A percentile compares a stretch with the other conserved stretches of the same genome.
phyloP scores from a whole-genome alignment of 148 eudicot genomes.

The Dianthus caryophyllus region DNA sequence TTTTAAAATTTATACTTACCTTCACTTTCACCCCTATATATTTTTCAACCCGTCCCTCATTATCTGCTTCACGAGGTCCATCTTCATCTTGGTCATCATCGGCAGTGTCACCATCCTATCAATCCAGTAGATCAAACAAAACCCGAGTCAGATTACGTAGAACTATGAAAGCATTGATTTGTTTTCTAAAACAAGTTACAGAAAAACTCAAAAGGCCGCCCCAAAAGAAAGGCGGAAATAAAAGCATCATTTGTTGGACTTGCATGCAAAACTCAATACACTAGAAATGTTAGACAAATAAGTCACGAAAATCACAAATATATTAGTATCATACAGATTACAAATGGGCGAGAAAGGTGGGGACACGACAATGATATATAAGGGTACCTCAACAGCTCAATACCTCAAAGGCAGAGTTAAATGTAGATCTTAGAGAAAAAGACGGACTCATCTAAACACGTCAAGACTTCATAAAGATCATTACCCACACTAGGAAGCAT shows the following conservation, averaged over 20 bases:
- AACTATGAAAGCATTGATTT: background rate
- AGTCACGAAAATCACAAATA: background rate
- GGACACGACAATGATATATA: background rate
- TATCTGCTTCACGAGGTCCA: slow-evolving; percentile 68
- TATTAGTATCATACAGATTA: background rate
- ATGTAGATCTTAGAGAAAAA: background rate
- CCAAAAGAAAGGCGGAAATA: background rate
- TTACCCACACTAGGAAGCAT: slow-evolving; percentile 9
- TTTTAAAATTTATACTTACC: slow-evolving; percentile 72
- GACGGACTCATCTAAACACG: background rate
- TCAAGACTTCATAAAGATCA: background rate
- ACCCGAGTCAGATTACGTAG: background rate
- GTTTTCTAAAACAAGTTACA: background rate
- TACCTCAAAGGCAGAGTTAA: background rate
- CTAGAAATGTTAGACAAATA: background rate
- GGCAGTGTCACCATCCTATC: slow-evolving; percentile 77
- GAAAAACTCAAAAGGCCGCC: background rate
- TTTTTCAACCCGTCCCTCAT: slow-evolving; percentile 92
- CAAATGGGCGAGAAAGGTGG: background rate
- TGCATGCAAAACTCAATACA: background rate
- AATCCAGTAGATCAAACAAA: slow-evolving; percentile 12
- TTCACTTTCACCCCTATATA: slow-evolving; percentile 98
- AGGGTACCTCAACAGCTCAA: background rate
- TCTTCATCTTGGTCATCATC: slow-evolving; percentile 91
- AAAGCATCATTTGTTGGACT: background rate